phyloP scores from a whole-genome alignment of 2,329 filamentous ascomycete genomes.

The Pestalotiopsis fici region DNA sequence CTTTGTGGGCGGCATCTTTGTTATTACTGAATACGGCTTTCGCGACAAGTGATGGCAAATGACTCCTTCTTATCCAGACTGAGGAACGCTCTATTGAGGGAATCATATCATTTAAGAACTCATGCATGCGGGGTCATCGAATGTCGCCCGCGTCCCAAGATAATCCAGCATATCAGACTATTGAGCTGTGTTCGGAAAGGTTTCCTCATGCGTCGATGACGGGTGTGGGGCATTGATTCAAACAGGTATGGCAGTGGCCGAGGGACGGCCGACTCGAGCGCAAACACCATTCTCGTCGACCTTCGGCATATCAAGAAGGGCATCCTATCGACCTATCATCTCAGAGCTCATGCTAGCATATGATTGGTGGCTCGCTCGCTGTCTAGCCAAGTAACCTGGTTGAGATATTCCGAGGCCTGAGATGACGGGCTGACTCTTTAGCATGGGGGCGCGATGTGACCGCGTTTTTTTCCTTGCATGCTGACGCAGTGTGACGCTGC shows the following conservation, averaged over 20 bases:
- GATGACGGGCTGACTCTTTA: neutral
- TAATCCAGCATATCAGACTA: neutral
- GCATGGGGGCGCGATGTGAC: neutral
- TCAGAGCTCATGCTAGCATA: neutral
- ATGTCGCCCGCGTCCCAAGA: neutral
- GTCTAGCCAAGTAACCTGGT: neutral
- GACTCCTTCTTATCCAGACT: neutral
- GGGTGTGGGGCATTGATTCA: neutral
- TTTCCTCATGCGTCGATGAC: neutral
- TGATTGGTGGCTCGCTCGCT: neutral
- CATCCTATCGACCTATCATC: too few species aligned
- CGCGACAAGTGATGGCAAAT: neutral
- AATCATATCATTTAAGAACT: neutral
- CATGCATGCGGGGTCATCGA: neutral
- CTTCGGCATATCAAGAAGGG: too few species aligned
- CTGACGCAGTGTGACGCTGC: neutral
- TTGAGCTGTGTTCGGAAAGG: neutral
- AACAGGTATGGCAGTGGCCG: too few species aligned
- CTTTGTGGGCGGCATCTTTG: neutral
- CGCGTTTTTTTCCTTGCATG: neutral
- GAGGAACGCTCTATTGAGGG: neutral
- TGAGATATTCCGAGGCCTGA: neutral
- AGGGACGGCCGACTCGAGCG: too few species aligned
- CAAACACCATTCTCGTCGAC: too few species aligned
- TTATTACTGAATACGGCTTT: neutral